Evolutionary conservation across 2,329 filamentous ascomycete genomes (phyloP).

Genomic region (Phialophora chinensis): DNA sequence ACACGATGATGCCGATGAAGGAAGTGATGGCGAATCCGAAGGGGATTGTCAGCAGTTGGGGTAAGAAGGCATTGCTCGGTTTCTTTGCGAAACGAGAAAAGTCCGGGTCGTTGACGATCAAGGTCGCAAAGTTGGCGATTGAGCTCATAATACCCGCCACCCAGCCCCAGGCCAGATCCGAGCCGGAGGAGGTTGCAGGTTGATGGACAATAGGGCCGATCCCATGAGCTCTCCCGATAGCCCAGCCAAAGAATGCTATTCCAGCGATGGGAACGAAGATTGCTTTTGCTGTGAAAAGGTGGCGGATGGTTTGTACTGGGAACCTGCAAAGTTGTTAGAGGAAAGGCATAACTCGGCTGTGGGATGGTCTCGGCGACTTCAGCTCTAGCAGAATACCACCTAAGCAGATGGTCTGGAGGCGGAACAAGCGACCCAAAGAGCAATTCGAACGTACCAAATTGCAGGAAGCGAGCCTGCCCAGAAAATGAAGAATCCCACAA

Average conservation of each 20-base stretch:
- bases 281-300: constrained; percentile 89
- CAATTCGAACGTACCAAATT: constrained; percentile 31
- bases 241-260: constrained; percentile 86
- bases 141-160: constrained; percentile 86
- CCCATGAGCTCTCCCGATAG: constrained; percentile 78
- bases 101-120: constrained; percentile 71
- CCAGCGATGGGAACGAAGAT: constrained; percentile 83
- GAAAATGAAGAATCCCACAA: constrained; percentile 49
- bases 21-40: constrained; percentile 37
- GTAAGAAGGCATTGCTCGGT: constrained; percentile 42
- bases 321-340: constrained; percentile 26
- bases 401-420: background rate
- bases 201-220: constrained; percentile 82
- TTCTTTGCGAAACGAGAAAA: constrained; percentile 71
- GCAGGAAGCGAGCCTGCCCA: constrained; percentile 37
- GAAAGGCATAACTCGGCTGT: background rate
- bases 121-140: constrained; percentile 87
- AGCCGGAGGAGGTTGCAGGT: constrained; percentile 66
- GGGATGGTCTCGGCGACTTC: background rate
- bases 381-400: background rate
- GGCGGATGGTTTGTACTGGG: constrained; percentile 57
- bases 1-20: constrained; percentile 48
- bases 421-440: background rate
- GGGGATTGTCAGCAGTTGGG: constrained; percentile 37
- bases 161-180: constrained; percentile 77